phyloP scores from a whole-genome alignment of 2,329 filamentous ascomycete species.

The Ceratocystis eucalypticola region DNA sequence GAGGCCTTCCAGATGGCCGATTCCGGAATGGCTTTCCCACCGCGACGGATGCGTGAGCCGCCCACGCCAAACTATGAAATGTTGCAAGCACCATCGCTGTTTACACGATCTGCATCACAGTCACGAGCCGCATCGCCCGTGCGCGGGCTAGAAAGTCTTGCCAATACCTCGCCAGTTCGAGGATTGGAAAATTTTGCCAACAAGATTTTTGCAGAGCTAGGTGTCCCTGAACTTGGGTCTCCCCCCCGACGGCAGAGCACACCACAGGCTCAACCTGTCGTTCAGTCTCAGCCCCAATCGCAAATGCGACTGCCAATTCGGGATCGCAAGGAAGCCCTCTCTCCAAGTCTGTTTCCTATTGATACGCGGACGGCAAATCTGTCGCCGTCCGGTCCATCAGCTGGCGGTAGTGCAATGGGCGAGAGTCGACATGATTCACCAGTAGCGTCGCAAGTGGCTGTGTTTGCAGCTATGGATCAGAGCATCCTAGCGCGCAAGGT shows the following conservation, averaged over 20 bases:
- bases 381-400: slow-evolving; percentile 8
- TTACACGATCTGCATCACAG: slow-evolving; percentile 31
- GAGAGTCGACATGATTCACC: slow-evolving; percentile 12
- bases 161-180: slow-evolving; percentile 5
- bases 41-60: slow-evolving; percentile 19
- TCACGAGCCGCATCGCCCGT: slow-evolving; percentile 36
- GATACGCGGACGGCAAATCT: slow-evolving; percentile 9
- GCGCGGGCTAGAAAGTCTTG: slow-evolving; percentile 29
- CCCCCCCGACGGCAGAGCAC: slow-evolving; percentile 24
- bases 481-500: slow-evolving; percentile 44
- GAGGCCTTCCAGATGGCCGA: slow-evolving; percentile 51
- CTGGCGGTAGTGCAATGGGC: slow-evolving; percentile 8
- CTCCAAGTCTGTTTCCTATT: slow-evolving; percentile 10
- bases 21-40: slow-evolving; percentile 30
- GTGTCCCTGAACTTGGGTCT: slow-evolving; percentile 32
- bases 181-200: slow-evolving; percentile 48
- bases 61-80: slow-evolving; percentile 20
- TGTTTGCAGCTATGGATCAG: slow-evolving; percentile 51
- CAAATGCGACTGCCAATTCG: slow-evolving; percentile 22
- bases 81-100: slow-evolving; percentile 17
- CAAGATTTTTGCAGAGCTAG: slow-evolving; percentile 46
- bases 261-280: slow-evolving; percentile 31
- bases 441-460: slow-evolving; percentile 40
- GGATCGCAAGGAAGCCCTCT: slow-evolving; percentile 34
- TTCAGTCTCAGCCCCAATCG: neutral